Percentiles rank a stretch among this genome's conserved stretches.
Conservation (phyloP, 1,284 basidiomycete genomes). For the Sanghuangporus baumii region DNA sequence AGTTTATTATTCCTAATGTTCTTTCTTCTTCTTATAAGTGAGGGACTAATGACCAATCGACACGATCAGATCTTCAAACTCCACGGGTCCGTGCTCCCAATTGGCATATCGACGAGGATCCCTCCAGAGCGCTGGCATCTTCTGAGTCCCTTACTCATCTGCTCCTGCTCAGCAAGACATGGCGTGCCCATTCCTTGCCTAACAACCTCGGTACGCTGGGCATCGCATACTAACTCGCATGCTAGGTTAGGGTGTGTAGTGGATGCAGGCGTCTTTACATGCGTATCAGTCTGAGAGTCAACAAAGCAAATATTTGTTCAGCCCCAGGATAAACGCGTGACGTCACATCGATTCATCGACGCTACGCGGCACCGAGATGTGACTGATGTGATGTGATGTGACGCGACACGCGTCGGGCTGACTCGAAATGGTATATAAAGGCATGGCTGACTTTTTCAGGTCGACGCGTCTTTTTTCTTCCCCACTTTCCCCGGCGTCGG, state of each 20-base stretch:
- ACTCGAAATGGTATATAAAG: neutral
- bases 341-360: no score
- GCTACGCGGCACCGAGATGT: no score
- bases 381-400: neutral
- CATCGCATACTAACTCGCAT: slow-evolving; percentile 41
- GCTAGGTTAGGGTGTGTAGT: slow-evolving; percentile 23
- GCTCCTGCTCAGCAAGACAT: slow-evolving; percentile 30
- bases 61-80: slow-evolving; percentile 54
- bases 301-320: no score
- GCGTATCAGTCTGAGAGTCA: no score
- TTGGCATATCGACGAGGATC: slow-evolving; percentile 54
- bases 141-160: slow-evolving; percentile 31
- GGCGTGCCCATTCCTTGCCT: slow-evolving; percentile 67
- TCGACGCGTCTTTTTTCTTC: neutral
- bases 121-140: slow-evolving; percentile 27
- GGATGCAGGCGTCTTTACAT: no score
- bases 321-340: no score
- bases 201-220: slow-evolving; percentile 49
- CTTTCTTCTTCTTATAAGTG: neutral
- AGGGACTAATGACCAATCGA: slow-evolving; percentile 27
- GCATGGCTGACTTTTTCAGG: neutral
- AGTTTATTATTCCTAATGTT: slow-evolving; percentile 27
- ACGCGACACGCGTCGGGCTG: neutral
- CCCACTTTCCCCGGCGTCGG: neutral
- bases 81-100: slow-evolving; percentile 60